Evolutionary conservation across 495 filamentous ascomycete species (phyloP), one percentile per base, ranked within the genome.

Genomic region (Aspergillus sparsus): DNA sequence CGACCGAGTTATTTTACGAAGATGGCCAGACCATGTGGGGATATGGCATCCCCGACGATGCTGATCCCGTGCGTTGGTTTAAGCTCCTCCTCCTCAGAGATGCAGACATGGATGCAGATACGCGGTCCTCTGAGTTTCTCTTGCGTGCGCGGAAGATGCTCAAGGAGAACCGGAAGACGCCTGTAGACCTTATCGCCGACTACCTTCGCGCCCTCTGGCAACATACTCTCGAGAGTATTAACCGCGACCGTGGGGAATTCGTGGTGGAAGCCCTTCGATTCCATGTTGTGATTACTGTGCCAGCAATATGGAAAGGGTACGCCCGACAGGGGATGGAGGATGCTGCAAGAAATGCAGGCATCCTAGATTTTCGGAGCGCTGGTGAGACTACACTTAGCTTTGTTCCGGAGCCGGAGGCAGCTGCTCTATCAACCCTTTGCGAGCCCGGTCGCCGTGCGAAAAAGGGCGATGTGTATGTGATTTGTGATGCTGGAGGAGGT

Each of bases 291-390:
- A 58, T 58, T 42, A 58, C 55, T 12, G 55, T 58, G 12, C 55
- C 55, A 9, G 55, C 55, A 3, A 58, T 58, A 33, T 58, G 55
- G 55, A 58, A 58, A 35, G 55, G 55, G 15, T 58, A 58, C 33
- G 55, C 55, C 10, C 12, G 55, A 32, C 55, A 58, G 34, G 55
- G 55, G 6, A 58, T 58, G 55, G 45, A 58, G 18, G 55, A 58
- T 6, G 55, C 55, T n/a, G 55, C 55, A 9, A 35, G 55, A 50
- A 31, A 58, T 9, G 55, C 55, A 10, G 55, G 55, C 7, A 50
- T 58, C 15, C 16, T 58, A 21, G 16, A 15, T 11, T n/a, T 32
- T 39, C 45, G 55, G 16, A 31, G 34, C 2, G 55, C 55, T 6
- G 55, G 55, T n/a, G 45, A 58, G 46, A 58, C 55, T 8, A 39